Evolutionary conservation across 306 rosid genomes (phyloP), one percentile per base, ranked within the genome.

Genomic region (Medicago arabica): DNA sequence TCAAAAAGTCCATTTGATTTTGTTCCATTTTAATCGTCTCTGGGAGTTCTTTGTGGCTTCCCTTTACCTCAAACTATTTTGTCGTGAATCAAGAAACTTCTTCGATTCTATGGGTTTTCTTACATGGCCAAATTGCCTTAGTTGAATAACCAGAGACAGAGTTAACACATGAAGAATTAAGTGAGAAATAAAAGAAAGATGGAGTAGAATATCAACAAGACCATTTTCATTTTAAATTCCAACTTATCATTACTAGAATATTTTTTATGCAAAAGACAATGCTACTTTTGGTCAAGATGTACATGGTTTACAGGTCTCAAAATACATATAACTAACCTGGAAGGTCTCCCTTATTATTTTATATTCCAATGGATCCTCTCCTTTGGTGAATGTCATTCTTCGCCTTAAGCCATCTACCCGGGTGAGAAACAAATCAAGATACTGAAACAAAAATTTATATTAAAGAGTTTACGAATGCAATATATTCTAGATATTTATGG

Each of bases 371-470:
- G 41, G 81, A 50, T 82, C 78, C 75, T 83, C 90, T 80, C 83
- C 85, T 67, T 39, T 31, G 34, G 75, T 40, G 67, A 72, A 79
- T 70, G 87, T 63, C 75, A 94, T 82, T 85, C 93, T 92, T 79
- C 98, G 88, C 83, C 99, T 89, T 84, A 95, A 82, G 80, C 99
- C 89, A 84, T 95, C 99, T 67, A 85, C 81, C 69, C 97, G 92
- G 40, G 97, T 95, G 74, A 92, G 92, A 83, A 87, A 92, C 82
- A 95, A 83, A 80, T 92, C 97, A 85, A 86, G 85, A 81, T 90
- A 90, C 98, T 91, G 88, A 83, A 83, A 73, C 73, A 80, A 77
- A 59, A 47, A 47, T 36, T 34, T 49, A 38, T 38, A 84, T 38
- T 13, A 12, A 85, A 75, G n/a, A 61, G 50, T 69, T 68, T 25